Evolutionary conservation across 352 stramenopile species (phyloP).

Genomic region (Phytophthora ohioensis): DNA sequence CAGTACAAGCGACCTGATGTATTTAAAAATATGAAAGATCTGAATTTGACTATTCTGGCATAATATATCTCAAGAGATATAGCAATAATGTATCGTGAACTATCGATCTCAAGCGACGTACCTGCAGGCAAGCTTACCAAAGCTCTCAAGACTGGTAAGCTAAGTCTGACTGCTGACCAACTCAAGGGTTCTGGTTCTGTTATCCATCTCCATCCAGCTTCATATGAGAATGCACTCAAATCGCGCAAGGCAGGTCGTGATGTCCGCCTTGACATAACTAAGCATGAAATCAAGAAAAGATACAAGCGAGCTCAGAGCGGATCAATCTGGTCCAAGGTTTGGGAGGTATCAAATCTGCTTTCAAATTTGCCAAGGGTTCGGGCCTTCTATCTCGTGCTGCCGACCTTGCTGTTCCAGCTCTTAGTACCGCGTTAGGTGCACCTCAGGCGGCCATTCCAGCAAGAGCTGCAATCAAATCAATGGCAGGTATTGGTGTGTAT

Average conservation of each 20-base stretch:
- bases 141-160: neutral
- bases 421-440: neutral
- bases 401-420: conserved; percentile 8
- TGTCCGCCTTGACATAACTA: too few relatives aligned
- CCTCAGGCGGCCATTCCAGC: conserved; percentile 5
- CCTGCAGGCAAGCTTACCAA: neutral
- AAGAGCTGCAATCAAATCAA: too few relatives aligned
- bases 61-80: conserved; percentile 15
- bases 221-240: conserved; percentile 18
- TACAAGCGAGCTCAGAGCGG: neutral
- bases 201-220: conserved; percentile 16
- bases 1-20: too few relatives aligned
- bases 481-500: too few relatives aligned
- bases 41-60: conserved; percentile 25
- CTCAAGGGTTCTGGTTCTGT: conserved; percentile 8
- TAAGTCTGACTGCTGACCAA: neutral
- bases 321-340: conserved; percentile 32
- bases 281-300: too few relatives aligned
- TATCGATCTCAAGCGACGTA: conserved; percentile 7
- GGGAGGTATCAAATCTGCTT: conserved; percentile 29
- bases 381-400: conserved; percentile 9
- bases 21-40: conserved; percentile 13
- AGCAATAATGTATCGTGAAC: conserved; percentile 22
- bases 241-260: neutral
- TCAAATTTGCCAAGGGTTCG: conserved; percentile 26